These are phyloP conservation scores for Metarhizium humberi DNA, from an alignment of 2,329 filamentous ascomycete species.

Conservation along the genomic window DNA sequence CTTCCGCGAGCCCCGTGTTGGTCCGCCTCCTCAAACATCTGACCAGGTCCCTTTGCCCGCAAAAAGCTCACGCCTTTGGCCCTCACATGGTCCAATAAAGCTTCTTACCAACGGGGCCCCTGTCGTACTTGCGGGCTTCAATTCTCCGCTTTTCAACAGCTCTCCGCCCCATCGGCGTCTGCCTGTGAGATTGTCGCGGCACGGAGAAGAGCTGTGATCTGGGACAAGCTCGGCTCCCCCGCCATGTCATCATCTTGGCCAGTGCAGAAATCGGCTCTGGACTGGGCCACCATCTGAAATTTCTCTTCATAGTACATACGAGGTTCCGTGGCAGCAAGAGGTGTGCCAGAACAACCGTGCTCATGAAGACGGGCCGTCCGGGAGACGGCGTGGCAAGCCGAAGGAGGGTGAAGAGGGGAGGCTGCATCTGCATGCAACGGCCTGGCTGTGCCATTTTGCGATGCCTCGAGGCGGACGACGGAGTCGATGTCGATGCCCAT, in stretches of 20 bases:
- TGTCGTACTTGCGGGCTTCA: not conserved
- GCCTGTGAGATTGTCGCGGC: not conserved
- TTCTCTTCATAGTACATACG: not conserved
- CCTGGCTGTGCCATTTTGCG: not conserved
- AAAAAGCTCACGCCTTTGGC: not conserved
- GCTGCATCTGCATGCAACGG: constrained; percentile 5
- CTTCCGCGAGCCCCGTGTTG: not conserved
- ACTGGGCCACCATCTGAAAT: not conserved
- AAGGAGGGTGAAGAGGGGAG: constrained; percentile 1
- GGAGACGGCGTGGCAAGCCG: constrained; percentile 5
- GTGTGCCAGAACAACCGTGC: constrained; percentile 2
- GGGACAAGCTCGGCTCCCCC: constrained; percentile 2
- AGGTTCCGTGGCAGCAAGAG: not conserved
- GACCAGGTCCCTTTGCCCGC: not conserved
- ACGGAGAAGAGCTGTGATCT: constrained; percentile 1
- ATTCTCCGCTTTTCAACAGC: constrained; percentile 2
- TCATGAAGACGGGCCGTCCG: constrained; percentile 6
- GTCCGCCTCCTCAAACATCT: not conserved
- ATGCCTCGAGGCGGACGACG: not conserved
- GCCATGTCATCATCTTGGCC: not conserved
- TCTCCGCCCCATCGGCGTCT: not conserved
- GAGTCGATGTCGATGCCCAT: not conserved
- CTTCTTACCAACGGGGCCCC: constrained; percentile 4
- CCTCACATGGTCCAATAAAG: constrained; percentile 3
- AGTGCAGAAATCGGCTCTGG: not conserved